phyloP scores from a whole-genome alignment of 768 basidiomycete species.

The Tulasnella sp. region DNA sequence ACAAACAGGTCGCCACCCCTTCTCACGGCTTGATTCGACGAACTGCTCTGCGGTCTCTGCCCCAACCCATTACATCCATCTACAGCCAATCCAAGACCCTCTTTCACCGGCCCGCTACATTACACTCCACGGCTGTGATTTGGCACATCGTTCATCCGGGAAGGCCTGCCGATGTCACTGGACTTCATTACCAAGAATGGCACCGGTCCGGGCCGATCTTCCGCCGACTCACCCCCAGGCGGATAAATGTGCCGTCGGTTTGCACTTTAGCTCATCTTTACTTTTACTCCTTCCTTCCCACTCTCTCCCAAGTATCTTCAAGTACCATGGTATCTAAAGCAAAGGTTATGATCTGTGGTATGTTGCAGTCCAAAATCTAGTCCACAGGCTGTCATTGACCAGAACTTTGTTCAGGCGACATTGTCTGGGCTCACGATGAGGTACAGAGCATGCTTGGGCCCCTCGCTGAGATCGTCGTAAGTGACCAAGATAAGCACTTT shows the following conservation, averaged over 20 bases:
- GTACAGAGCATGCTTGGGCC: constrained; percentile 57
- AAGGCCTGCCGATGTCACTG: neutral
- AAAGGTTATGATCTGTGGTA: constrained; percentile 38
- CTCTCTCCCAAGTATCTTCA: neutral
- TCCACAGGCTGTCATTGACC: neutral
- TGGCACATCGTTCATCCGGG: neutral
- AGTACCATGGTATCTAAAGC: constrained; percentile 28
- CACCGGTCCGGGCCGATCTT: neutral
- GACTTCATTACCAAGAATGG: neutral
- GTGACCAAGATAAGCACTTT: constrained; percentile 35
- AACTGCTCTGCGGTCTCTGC: no score
- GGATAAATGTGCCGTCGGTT: constrained; percentile 1
- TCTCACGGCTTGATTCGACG: neutral
- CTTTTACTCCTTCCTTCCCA: constrained; percentile 3
- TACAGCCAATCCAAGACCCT: neutral
- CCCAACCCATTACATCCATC: neutral
- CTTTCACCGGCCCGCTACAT: neutral
- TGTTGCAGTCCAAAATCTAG: constrained; percentile 12
- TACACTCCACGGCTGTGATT: neutral
- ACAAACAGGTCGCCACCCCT: neutral
- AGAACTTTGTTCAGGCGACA: constrained; percentile 45
- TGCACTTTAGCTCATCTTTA: neutral
- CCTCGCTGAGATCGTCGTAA: constrained; percentile 72
- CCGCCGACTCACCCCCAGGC: neutral
- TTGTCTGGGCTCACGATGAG: constrained; percentile 80